Conservation (phyloP, 495 filamentous ascomycete genomes). For the Penicillium simplicissimum region DNA sequence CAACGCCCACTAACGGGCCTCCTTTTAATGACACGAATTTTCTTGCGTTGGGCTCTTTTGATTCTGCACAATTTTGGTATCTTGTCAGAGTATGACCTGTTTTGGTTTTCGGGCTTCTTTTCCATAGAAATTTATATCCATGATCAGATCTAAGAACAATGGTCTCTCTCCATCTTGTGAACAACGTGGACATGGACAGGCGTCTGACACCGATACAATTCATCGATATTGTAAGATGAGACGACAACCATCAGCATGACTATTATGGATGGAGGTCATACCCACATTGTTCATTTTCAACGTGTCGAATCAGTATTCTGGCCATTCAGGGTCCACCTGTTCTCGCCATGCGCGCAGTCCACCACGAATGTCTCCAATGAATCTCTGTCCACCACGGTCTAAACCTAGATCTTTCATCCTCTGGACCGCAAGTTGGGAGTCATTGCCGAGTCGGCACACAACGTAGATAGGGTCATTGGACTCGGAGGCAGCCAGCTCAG, state of each 20-base stretch:
- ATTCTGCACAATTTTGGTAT: not conserved
- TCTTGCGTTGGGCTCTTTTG: conserved; percentile 4
- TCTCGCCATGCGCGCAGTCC: conserved; percentile 84
- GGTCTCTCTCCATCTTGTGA: not conserved
- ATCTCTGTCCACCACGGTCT: conserved; percentile 55
- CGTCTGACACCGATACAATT: not conserved
- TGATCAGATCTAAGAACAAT: not conserved
- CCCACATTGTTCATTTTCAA: not conserved
- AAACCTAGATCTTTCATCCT: conserved; percentile 68
- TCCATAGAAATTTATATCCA: not conserved
- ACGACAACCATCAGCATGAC: too few species aligned
- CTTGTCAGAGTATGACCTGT: not conserved
- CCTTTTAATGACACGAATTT: conserved; percentile 3
- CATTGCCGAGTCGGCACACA: conserved; percentile 84
- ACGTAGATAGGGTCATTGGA: conserved; percentile 61
- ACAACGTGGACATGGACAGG: not conserved
- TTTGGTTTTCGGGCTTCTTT: not conserved
- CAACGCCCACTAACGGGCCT: conserved; percentile 36
- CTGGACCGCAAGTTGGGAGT: conserved; percentile 78
- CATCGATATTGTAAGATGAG: not conserved
- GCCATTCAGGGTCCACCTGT: conserved; percentile 72
- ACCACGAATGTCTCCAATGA: conserved; percentile 76
- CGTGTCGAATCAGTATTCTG: conserved; percentile 52
- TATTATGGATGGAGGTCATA: not conserved
- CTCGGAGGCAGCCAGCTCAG: conserved; percentile 24